A percentile compares a stretch with the other conserved stretches of the same genome.
These are phyloP conservation scores for Ensete ventricosum DNA, from an alignment of 176 grass and related monocot species.

Conservation along the genomic window DNA sequence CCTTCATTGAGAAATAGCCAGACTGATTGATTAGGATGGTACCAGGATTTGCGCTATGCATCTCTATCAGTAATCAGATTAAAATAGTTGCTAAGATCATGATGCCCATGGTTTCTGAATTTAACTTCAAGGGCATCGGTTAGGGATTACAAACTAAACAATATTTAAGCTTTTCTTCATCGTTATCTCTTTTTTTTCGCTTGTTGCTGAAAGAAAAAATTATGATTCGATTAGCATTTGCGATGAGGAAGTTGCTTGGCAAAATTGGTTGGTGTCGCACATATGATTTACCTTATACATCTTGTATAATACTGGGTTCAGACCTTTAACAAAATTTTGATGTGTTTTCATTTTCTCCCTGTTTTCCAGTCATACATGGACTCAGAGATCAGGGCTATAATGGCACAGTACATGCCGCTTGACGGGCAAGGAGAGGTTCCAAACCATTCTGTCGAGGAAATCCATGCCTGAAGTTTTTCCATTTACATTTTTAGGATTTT, in stretches of 20 bases:
- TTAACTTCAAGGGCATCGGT: too few species aligned
- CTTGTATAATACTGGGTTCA: neutral
- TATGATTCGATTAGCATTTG: too few species aligned
- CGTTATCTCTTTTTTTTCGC: too few species aligned
- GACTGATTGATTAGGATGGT: too few species aligned
- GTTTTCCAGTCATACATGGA: conserved; percentile 17
- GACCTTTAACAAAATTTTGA: neutral
- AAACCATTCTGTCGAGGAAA: neutral
- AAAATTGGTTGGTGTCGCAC: neutral
- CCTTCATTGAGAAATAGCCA: too few species aligned
- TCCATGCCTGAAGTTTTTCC: conserved; percentile 14
- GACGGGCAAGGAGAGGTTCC: conserved; percentile 12
- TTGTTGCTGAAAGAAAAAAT: too few species aligned
- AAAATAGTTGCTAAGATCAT: too few species aligned
- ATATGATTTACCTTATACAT: neutral
- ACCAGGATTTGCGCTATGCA: too few species aligned
- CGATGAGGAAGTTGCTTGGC: neutral
- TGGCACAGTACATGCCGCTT: conserved; percentile 20
- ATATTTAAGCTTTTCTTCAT: too few species aligned
- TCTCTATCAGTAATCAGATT: too few species aligned
- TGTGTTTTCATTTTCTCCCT: neutral
- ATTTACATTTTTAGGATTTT: neutral
- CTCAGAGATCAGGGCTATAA: conserved; percentile 19
- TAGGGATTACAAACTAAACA: too few species aligned
- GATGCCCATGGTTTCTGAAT: too few species aligned